phyloP scores from a whole-genome alignment of 306 rosid genomes.

The Rosa chinensis region DNA sequence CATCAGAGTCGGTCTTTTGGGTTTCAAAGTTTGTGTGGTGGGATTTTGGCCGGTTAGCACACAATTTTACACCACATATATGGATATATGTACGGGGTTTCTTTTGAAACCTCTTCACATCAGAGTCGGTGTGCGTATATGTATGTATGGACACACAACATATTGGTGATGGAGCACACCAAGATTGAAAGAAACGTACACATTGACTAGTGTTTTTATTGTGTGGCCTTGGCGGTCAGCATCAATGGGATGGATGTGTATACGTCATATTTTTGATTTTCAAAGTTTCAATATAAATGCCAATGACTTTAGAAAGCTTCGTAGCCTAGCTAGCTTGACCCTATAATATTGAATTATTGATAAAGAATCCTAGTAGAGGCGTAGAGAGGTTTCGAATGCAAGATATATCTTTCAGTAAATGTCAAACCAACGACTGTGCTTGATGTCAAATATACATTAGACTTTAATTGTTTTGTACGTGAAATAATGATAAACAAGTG shows the following conservation, averaged over 20 bases:
- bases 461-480: neutral
- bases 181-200: neutral
- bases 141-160: neutral
- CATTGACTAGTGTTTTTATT: neutral
- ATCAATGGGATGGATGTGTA: neutral
- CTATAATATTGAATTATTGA: neutral
- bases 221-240: neutral
- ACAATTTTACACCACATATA: neutral
- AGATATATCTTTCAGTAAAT: neutral
- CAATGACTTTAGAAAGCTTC: neutral
- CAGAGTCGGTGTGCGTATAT: neutral
- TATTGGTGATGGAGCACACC: neutral
- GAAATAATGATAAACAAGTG: neutral
- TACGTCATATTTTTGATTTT: neutral
- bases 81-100: neutral
- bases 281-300: neutral
- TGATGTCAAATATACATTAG: neutral
- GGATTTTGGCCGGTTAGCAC: neutral
- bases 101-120: neutral
- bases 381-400: neutral
- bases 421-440: neutral
- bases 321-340: neutral
- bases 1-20: neutral
- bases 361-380: neutral
- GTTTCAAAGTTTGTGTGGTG: neutral